Conservation (phyloP, 352 stramenopile species). For the Pythium sp. region DNA sequence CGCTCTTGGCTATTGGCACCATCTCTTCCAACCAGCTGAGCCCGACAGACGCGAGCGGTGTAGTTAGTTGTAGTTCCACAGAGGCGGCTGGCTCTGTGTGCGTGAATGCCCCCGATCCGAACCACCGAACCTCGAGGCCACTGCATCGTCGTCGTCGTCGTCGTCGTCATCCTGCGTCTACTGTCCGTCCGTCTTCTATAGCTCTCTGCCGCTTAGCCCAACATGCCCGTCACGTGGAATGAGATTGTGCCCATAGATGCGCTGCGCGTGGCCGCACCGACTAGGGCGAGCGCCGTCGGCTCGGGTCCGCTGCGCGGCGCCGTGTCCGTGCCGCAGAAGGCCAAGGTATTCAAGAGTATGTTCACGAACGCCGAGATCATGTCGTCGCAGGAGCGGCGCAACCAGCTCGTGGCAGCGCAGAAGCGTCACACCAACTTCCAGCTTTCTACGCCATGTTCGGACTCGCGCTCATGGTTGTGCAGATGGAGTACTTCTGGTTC, state of each 20-base stretch:
- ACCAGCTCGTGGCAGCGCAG: constrained; percentile 42
- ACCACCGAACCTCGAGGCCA: background rate
- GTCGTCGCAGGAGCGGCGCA: constrained; percentile 49
- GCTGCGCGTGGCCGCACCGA: background rate
- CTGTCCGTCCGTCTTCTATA: background rate
- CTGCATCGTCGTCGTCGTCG: background rate
- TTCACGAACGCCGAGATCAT: constrained; percentile 32
- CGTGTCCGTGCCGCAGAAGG: constrained; percentile 13
- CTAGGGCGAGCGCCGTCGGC: background rate
- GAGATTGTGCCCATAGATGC: constrained; percentile 55
- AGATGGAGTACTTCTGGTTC: constrained; percentile 74
- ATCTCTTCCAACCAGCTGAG: background rate
- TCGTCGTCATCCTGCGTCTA: background rate
- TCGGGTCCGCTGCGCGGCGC: constrained; percentile 6
- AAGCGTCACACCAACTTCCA: constrained; percentile 54
- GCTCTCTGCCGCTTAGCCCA: background rate
- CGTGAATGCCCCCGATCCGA: constrained; percentile 1
- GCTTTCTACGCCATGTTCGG: constrained; percentile 72
- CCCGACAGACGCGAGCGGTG: background rate
- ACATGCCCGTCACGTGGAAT: constrained; percentile 55
- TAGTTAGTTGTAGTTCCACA: background rate
- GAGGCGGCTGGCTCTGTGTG: background rate
- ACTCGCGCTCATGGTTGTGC: constrained; percentile 68
- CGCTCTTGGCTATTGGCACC: background rate
- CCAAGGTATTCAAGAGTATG: constrained; percentile 23